Conservation (phyloP, 2,329 filamentous ascomycete species). For the Metarhizium sp. region DNA sequence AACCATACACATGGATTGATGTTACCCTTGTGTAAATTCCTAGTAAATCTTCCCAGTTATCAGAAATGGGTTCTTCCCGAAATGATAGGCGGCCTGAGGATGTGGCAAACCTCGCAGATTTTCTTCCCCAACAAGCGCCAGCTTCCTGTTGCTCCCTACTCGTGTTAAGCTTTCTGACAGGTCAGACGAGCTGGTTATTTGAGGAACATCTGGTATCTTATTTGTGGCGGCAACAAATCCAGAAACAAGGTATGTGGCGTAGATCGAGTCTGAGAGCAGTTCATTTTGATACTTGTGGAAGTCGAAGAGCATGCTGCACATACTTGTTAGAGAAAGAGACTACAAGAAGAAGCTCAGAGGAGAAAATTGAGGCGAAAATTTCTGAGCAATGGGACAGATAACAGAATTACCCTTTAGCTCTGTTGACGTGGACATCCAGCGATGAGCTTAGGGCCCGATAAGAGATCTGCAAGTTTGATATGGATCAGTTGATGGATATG, state of each 20-base stretch:
- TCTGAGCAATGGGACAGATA: not conserved
- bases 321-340: constrained; percentile 5
- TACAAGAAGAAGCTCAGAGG: constrained; percentile 1
- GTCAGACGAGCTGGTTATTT: constrained; percentile 53
- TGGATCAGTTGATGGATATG: not conserved
- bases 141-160: constrained; percentile 21
- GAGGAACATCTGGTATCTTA: constrained; percentile 35
- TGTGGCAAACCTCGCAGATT: constrained; percentile 51
- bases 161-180: not conserved
- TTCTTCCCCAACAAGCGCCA: constrained; percentile 65
- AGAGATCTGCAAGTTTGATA: constrained; percentile 52
- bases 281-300: constrained; percentile 77
- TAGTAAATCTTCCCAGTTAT: constrained; percentile 46
- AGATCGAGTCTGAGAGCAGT: constrained; percentile 66
- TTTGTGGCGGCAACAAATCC: constrained; percentile 38
- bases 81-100: not conserved
- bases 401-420: constrained; percentile 67
- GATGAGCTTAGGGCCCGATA: constrained; percentile 79
- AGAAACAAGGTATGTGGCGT: constrained; percentile 85
- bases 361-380: constrained; percentile 14
- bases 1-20: constrained; percentile 82
- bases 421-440: constrained; percentile 74
- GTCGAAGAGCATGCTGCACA: constrained; percentile 72
- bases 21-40: constrained; percentile 61
- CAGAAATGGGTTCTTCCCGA: not conserved